phyloP scores from a whole-genome alignment of 2,329 filamentous ascomycete species.

The Calonectria ilicicola region DNA sequence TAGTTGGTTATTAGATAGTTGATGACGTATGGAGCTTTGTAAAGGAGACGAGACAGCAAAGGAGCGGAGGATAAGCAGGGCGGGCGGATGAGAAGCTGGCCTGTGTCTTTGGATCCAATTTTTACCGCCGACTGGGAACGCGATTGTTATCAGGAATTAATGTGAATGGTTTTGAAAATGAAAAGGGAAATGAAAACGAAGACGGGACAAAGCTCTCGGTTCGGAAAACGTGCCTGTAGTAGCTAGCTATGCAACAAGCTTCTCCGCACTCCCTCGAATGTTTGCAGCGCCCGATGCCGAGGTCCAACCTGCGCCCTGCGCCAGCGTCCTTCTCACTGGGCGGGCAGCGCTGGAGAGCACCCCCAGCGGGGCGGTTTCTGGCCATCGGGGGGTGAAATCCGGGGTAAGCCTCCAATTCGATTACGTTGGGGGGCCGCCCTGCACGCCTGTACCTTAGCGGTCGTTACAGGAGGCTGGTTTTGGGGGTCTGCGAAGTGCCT shows the following conservation, averaged over 20 bases:
- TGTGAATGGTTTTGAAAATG: neutral
- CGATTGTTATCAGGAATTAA: neutral
- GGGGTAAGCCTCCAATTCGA: conserved; percentile 37
- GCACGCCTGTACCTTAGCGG: neutral
- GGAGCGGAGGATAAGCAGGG: neutral
- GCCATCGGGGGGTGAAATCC: conserved; percentile 30
- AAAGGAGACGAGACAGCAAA: neutral
- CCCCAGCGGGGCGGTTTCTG: neutral
- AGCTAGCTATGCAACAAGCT: conserved; percentile 15
- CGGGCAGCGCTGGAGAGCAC: neutral
- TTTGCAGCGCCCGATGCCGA: conserved; percentile 35
- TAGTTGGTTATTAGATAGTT: conserved; percentile 28
- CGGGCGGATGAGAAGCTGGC: neutral
- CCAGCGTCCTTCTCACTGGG: neutral
- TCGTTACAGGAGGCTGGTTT: neutral
- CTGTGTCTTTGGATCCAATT: neutral
- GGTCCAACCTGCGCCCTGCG: conserved; percentile 24
- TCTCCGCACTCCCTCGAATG: conserved; percentile 44
- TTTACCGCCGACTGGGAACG: neutral
- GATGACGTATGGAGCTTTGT: conserved; percentile 19
- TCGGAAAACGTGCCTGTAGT: neutral
- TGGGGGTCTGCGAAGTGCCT: neutral
- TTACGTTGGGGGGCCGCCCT: neutral
- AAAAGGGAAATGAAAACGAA: neutral
- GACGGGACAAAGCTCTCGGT: neutral